A percentile compares a stretch with the other conserved stretches of the same genome.
Evolutionary conservation across 225 moss, liverwort and hornwort genomes (phyloP).

Genomic region (Lunularia cruciata): DNA sequence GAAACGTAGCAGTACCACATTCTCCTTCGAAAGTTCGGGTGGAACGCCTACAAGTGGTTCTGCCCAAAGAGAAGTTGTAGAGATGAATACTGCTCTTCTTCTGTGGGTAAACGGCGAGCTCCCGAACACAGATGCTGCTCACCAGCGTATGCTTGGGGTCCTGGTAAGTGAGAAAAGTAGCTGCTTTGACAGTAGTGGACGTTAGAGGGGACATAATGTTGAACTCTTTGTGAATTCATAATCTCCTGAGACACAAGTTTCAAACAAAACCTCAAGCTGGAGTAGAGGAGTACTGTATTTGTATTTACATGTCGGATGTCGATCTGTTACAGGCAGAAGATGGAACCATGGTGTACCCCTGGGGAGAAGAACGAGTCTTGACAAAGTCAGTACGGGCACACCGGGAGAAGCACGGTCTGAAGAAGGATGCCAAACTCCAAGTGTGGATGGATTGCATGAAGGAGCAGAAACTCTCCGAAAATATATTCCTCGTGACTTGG

Average conservation of each 20-base stretch:
- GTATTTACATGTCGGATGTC: neutral
- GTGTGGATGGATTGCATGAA: constrained; percentile 67
- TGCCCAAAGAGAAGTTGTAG: constrained; percentile 56
- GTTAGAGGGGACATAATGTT: too few species aligned
- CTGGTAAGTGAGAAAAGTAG: too few species aligned
- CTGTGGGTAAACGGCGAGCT: constrained; percentile 60
- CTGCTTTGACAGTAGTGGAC: too few species aligned
- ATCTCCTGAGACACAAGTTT: neutral
- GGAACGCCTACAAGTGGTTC: constrained; percentile 40
- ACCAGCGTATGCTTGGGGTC: constrained; percentile 44
- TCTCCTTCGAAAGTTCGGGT: constrained; percentile 38
- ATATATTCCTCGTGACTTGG: constrained; percentile 64
- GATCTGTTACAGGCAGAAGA: constrained; percentile 41
- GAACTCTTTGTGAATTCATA: neutral
- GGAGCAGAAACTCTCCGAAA: constrained; percentile 60
- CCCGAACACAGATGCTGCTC: constrained; percentile 49
- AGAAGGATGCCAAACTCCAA: constrained; percentile 47
- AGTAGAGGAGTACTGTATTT: neutral
- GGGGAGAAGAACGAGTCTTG: constrained; percentile 59
- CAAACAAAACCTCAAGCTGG: neutral
- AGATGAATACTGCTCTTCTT: constrained; percentile 48
- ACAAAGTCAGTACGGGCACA: constrained; percentile 44
- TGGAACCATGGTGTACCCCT: constrained; percentile 59
- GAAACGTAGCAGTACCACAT: constrained; percentile 38
- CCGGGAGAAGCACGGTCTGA: constrained; percentile 50